Base-by-base conservation (phyloP, 75 land plant genomes). In the Larix kaempferi region DNA sequence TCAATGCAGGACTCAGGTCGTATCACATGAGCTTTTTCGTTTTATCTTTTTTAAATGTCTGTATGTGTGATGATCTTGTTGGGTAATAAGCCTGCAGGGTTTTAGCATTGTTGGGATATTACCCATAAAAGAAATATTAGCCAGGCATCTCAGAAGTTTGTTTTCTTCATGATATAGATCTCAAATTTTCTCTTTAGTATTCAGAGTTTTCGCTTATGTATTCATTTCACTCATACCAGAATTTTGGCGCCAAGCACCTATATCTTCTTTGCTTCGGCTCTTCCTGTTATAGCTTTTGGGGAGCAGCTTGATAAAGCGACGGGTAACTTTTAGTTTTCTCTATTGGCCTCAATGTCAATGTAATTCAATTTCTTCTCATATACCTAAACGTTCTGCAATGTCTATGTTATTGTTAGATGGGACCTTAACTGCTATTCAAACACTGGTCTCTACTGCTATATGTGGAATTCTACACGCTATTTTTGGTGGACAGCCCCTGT, bases 251-350 rank as follows among this genome's bases (percentile, higher is more conserved):
- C 98, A 61, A 95, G 92, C 22, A 78, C 86, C 5, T 95, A 95
- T 59, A 95, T 95, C 57, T 93, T 95, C 79, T 95, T 95, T 80
- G 98, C 98, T 23, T 93, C 98, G 54, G 98, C 98, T 17, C 88
- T 95, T 78, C 98, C 98, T 56, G 98, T 95, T 16, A 91, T 95
- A 59, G 90, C 98, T 29, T 95, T 95, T 78, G 98, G 98, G 22
- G 98, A 95, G 80, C 98, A 95, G 79, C 84, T 95, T 27, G 86
- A 86, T 57, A 89, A 87, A 77, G 92, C 89, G 17, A 93, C 96
- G 80, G 89, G 98, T 93, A 59, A 19, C 62, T 59, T n/a, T 59
- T n/a, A 19, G 62, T 19, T 59, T 59, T 59, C 52, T 44, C 0
- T 44, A 44, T 44, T 44, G 52, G 10, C 0, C 52, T 7, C 52